Conservation (phyloP, 2,329 filamentous ascomycete genomes). For the Ophiostoma himal-ulmi region DNA sequence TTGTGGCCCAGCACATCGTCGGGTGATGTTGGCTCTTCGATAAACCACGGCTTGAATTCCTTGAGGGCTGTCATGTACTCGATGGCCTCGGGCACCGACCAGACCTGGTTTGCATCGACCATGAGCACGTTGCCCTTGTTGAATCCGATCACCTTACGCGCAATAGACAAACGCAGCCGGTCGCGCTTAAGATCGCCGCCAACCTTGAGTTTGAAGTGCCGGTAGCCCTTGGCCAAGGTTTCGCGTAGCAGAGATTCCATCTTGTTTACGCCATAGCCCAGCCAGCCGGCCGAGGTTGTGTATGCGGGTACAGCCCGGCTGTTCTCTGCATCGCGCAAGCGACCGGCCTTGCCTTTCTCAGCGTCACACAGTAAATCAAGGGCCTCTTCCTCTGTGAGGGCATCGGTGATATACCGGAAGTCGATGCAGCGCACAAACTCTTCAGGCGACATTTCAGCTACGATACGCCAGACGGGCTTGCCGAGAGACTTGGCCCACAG, state of each 20-base stretch:
- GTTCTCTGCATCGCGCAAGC: conserved; percentile 66
- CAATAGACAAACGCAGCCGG: conserved; percentile 62
- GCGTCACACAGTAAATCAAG: conserved; percentile 61
- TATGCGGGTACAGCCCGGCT: conserved; percentile 80
- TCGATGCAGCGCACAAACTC: conserved; percentile 85
- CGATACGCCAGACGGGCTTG: conserved; percentile 86
- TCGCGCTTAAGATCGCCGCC: conserved; percentile 69
- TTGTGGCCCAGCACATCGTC: conserved; percentile 88
- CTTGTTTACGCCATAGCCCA: conserved; percentile 86
- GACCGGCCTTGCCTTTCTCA: conserved; percentile 61
- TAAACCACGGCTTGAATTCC: conserved; percentile 87
- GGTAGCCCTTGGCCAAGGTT: conserved; percentile 70
- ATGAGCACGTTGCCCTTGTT: conserved; percentile 80
- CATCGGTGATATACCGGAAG: conserved; percentile 91
- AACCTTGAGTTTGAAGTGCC: conserved; percentile 88
- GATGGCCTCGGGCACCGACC: conserved; percentile 85
- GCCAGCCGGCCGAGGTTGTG: conserved; percentile 84
- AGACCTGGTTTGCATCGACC: conserved; percentile 91
- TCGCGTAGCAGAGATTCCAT: conserved; percentile 69
- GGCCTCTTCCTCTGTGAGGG: conserved; percentile 81
- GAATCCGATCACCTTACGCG: conserved; percentile 46
- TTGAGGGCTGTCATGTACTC: conserved; percentile 76
- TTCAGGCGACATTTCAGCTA: conserved; percentile 83
- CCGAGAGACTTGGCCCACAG: conserved; percentile 83
- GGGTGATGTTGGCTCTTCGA: conserved; percentile 86